These are phyloP conservation scores for Fusarium sulawesiense DNA, from an alignment of 2,329 filamentous ascomycete species.

Conservation along the genomic window DNA sequence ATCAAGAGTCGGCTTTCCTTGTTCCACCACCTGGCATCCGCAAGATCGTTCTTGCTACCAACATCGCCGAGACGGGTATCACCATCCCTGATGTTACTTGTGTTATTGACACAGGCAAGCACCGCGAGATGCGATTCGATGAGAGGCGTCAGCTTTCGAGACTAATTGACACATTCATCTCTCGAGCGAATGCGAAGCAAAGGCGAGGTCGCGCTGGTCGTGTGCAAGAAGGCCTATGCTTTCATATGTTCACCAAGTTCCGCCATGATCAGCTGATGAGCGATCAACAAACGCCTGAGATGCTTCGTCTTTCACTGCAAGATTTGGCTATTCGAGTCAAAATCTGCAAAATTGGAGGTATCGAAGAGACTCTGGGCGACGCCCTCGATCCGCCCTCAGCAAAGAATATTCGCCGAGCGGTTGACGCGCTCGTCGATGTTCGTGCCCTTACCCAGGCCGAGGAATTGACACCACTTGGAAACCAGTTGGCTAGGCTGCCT, in stretches of 20 bases:
- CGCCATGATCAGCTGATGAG: conserved; percentile 87
- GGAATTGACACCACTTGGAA: conserved; percentile 86
- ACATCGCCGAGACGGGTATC: conserved; percentile 98
- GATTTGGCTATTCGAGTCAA: conserved; percentile 96
- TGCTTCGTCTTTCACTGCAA: conserved; percentile 92
- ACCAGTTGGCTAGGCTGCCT: conserved; percentile 87
- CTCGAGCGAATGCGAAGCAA: conserved; percentile 94
- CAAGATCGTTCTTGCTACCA: conserved; percentile 96
- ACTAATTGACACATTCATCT: conserved; percentile 94
- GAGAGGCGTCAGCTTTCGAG: conserved; percentile 91
- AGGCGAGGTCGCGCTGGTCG: conserved; percentile 92
- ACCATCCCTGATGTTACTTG: conserved; percentile 98
- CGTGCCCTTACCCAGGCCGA: conserved; percentile 85
- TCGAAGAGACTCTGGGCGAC: conserved; percentile 87
- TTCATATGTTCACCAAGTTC: conserved; percentile 93
- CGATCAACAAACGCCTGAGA: conserved; percentile 95
- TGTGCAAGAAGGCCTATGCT: conserved; percentile 94
- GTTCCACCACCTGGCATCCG: conserved; percentile 83
- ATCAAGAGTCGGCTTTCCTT: conserved; percentile 93
- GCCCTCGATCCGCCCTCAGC: conserved; percentile 90
- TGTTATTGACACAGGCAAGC: conserved; percentile 95
- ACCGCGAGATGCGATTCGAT: conserved; percentile 97
- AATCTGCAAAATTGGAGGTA: conserved; percentile 94
- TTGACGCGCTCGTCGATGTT: conserved; percentile 93
- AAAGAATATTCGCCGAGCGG: conserved; percentile 91